A percentile compares a stretch with the other conserved stretches of the same genome.
phyloP scores from a whole-genome alignment of 495 filamentous ascomycete genomes.

The Alectoria sarmentosa region DNA sequence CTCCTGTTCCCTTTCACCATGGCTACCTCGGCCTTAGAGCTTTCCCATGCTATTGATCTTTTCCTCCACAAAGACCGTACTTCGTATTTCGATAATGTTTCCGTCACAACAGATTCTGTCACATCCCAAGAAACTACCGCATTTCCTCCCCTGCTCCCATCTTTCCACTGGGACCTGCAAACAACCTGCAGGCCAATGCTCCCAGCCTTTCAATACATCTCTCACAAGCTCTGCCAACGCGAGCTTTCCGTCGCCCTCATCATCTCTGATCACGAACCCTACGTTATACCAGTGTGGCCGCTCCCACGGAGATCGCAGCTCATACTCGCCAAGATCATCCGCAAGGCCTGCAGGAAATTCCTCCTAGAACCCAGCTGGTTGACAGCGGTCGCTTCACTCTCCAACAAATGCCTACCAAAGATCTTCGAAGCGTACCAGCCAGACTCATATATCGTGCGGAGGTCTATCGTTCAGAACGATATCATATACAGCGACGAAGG shows the following conservation, averaged over 20 bases:
- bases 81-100: constrained; percentile 17
- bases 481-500: constrained; percentile 64
- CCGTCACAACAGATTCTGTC: constrained; percentile 8
- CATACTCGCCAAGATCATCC: constrained; percentile 36
- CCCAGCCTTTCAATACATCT: constrained; percentile 45
- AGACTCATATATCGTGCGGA: constrained; percentile 47
- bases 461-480: constrained; percentile 62
- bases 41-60: constrained; percentile 17
- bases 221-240: constrained; percentile 39
- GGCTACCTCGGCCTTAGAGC: constrained; percentile 1
- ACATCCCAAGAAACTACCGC: constrained; percentile 2
- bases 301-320: constrained; percentile 36
- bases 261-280: constrained; percentile 42
- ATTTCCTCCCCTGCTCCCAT: not conserved
- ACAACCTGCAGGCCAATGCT: constrained; percentile 27
- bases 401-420: constrained; percentile 35
- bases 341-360: constrained; percentile 40
- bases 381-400: constrained; percentile 35
- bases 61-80: constrained; percentile 16
- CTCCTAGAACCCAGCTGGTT: constrained; percentile 40
- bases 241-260: constrained; percentile 44
- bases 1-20: not conserved
- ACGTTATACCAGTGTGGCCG: constrained; percentile 40
- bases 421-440: constrained; percentile 17
- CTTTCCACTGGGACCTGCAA: constrained; percentile 25